A percentile compares a stretch with the other conserved stretches of the same genome.
phyloP scores from a whole-genome alignment of 2,329 filamentous ascomycete genomes.

The Hortaea werneckii region DNA sequence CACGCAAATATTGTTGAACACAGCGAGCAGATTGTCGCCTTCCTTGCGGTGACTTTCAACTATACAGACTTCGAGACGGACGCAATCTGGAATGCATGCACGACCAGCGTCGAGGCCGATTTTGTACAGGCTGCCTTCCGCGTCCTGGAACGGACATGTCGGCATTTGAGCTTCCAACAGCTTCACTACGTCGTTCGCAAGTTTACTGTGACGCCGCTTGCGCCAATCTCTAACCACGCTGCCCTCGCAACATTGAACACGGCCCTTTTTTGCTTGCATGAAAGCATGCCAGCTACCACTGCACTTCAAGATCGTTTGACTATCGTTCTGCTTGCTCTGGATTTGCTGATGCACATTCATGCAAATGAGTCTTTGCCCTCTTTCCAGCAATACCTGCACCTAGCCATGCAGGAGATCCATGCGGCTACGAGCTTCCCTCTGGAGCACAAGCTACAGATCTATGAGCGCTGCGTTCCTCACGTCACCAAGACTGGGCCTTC shows the following conservation, averaged over 20 bases:
- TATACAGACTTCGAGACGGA: conserved; percentile 67
- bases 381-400: neutral
- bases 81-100: conserved; percentile 73
- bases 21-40: conserved; percentile 75
- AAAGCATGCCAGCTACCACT: conserved; percentile 1
- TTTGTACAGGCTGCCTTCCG: conserved; percentile 69
- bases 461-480: conserved; percentile 13
- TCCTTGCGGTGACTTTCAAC: conserved; percentile 67
- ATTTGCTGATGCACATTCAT: conserved; percentile 13
- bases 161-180: conserved; percentile 32
- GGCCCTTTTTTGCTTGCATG: conserved; percentile 6
- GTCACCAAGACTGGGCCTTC: conserved; percentile 8
- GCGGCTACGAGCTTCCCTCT: conserved; percentile 1
- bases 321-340: conserved; percentile 5
- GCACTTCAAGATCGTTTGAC: neutral
- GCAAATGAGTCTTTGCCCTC: neutral
- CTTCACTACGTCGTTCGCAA: conserved; percentile 63
- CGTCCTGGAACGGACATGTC: conserved; percentile 48
- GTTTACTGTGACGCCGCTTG: conserved; percentile 39
- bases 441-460: conserved; percentile 14
- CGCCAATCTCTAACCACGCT: conserved; percentile 12
- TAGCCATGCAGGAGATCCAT: conserved; percentile 13
- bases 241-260: conserved; percentile 14
- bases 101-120: conserved; percentile 69
- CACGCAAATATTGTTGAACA: conserved; percentile 81